Conservation (phyloP, 176 grass and related monocot genomes). For the Carex pumila region DNA sequence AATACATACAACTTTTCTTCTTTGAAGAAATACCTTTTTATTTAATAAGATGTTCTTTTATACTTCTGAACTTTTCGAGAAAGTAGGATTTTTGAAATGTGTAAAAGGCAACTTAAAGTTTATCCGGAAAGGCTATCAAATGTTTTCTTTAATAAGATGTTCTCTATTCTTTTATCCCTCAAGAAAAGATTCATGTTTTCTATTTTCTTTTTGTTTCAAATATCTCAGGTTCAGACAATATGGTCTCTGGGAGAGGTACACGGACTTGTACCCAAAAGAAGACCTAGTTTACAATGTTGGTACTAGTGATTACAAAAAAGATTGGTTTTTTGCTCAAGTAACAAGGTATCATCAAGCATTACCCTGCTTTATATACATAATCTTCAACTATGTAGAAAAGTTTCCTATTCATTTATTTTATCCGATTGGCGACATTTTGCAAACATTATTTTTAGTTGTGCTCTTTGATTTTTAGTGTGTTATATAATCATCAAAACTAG, state of each 20-base stretch:
- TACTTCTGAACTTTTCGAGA: background rate
- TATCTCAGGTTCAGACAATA: conserved; percentile 40
- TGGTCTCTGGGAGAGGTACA: conserved; percentile 79
- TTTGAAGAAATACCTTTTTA: background rate
- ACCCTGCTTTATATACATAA: no score
- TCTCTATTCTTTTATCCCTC: background rate
- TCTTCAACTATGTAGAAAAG: no score
- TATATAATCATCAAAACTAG: no score
- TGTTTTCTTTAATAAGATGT: background rate
- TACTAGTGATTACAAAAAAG: conserved; percentile 38
- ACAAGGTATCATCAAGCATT: conserved; percentile 26
- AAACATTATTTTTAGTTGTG: background rate
- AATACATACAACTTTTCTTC: background rate
- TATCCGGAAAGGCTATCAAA: background rate
- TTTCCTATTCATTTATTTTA: no score
- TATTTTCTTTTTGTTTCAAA: background rate
- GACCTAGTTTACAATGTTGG: conserved; percentile 55
- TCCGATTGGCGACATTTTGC: no score
- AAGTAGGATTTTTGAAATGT: no score
- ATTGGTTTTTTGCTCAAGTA: conserved; percentile 92
- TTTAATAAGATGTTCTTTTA: background rate
- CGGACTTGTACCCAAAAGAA: conserved; percentile 43
- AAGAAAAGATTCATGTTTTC: background rate
- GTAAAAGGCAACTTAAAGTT: background rate
- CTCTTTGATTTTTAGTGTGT: no score